A percentile compares a stretch with the other conserved stretches of the same genome.
phyloP scores from a whole-genome alignment of 2,329 filamentous ascomycete genomes.

The Orbilia oligospora region DNA sequence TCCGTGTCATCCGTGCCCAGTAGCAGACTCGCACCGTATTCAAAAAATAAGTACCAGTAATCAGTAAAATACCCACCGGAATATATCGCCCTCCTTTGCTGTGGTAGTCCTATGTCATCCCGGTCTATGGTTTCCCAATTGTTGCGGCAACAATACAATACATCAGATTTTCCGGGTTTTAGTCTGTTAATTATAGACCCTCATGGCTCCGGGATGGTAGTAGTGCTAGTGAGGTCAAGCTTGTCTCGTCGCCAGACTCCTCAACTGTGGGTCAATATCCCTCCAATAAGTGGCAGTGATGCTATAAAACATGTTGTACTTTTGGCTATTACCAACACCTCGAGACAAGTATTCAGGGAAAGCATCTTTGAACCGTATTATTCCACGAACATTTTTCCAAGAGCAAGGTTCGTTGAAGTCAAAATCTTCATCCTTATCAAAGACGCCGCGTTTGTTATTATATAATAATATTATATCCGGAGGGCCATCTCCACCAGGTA shows the following conservation, averaged over 20 bases:
- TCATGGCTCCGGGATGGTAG: not conserved
- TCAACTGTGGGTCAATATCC: no score
- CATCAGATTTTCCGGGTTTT: not conserved
- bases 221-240: not conserved
- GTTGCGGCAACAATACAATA: not conserved
- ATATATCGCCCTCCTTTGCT: not conserved
- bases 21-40: not conserved
- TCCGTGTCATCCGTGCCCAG: not conserved
- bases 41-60: not conserved
- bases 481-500: slow-evolving; percentile 11
- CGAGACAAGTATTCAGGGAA: not conserved
- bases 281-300: not conserved
- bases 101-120: not conserved
- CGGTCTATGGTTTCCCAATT: not conserved
- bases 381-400: not conserved
- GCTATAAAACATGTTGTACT: not conserved
- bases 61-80: slow-evolving; percentile 1
- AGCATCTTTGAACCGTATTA: not conserved
- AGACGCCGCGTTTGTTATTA: not conserved
- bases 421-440: not conserved
- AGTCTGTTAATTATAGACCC: not conserved
- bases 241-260: no score
- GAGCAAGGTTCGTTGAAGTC: not conserved
- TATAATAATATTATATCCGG: slow-evolving; percentile 32
- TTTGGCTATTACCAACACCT: slow-evolving; percentile 3